phyloP scores from a whole-genome alignment of 1,284 basidiomycete species.

The Tremellales sp. region DNA sequence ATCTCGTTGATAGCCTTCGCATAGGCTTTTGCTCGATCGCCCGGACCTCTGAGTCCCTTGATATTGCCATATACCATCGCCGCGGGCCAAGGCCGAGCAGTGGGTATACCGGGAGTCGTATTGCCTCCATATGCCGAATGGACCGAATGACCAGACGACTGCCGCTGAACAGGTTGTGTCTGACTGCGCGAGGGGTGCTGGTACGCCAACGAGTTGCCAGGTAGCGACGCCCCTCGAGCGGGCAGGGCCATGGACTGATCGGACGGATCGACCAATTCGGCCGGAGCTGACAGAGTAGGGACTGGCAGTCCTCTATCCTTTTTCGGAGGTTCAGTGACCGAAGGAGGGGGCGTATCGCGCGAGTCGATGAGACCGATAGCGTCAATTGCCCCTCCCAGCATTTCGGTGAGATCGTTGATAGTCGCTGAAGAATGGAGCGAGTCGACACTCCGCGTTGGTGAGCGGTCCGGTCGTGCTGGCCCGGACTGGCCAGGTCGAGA shows the following conservation, averaged over 20 bases:
- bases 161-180: conserved; percentile 8
- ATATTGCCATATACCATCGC: conserved; percentile 74
- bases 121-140: conserved; percentile 10
- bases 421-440: conserved; percentile 19
- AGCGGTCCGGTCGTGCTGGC: conserved; percentile 12
- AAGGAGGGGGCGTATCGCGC: conserved; percentile 35
- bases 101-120: conserved; percentile 28
- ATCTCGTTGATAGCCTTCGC: conserved; percentile 80
- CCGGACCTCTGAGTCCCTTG: conserved; percentile 56
- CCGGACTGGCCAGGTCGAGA: conserved; percentile 3
- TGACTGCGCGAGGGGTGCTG: background rate
- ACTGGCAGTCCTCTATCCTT: conserved; percentile 12
- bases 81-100: conserved; percentile 59
- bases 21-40: conserved; percentile 73
- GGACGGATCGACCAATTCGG: conserved; percentile 51
- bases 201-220: background rate
- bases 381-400: conserved; percentile 46
- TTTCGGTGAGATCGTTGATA: conserved; percentile 43
- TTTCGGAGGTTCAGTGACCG: conserved; percentile 21
- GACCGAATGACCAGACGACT: conserved; percentile 13
- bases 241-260: conserved; percentile 55
- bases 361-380: conserved; percentile 42
- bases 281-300: conserved; percentile 50
- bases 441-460: conserved; percentile 6
- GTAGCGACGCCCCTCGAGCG: conserved; percentile 39